A percentile compares a stretch with the other conserved stretches of the same genome.
phyloP scores from a whole-genome alignment of 75 land plant species.

The Adiantum capillusveneris region DNA sequence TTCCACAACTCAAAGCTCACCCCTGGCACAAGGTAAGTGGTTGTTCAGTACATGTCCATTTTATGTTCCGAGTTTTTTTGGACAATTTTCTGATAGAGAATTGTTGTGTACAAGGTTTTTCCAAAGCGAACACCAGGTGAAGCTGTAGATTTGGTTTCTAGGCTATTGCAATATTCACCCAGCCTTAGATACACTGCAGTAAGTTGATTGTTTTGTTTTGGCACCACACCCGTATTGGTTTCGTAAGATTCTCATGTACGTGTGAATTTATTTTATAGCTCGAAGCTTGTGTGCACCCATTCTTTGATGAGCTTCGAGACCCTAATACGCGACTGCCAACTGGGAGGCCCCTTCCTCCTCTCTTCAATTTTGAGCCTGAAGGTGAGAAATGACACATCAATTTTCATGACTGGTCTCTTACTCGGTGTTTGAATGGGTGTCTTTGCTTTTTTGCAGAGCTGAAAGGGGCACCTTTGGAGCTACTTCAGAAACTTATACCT shows the following conservation, averaged over 20 bases:
- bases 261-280: conserved; percentile 26
- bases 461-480: conserved; percentile 54
- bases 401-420: too few species aligned
- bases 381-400: conserved; percentile 20
- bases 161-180: conserved; percentile 79
- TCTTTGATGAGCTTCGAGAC: conserved; percentile 75
- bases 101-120: conserved; percentile 6
- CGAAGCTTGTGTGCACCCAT: conserved; percentile 71
- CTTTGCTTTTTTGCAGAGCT: conserved; percentile 14
- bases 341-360: conserved; percentile 71
- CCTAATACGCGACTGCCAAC: conserved; percentile 69
- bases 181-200: conserved; percentile 72
- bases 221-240: background rate
- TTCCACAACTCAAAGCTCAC: conserved; percentile 83
- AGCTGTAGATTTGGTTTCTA: conserved; percentile 75
- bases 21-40: conserved; percentile 73
- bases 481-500: conserved; percentile 59
- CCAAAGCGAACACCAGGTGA: conserved; percentile 62
- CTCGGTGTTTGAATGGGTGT: too few species aligned
- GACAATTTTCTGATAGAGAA: too few species aligned
- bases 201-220: conserved; percentile 21
- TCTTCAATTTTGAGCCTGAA: conserved; percentile 73
- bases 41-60: background rate
- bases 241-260: background rate
- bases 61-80: too few species aligned